These are phyloP conservation scores for Wickerhamiella nectarea DNA, from an alignment of 805 yeast genomes.

Conservation along the genomic window DNA sequence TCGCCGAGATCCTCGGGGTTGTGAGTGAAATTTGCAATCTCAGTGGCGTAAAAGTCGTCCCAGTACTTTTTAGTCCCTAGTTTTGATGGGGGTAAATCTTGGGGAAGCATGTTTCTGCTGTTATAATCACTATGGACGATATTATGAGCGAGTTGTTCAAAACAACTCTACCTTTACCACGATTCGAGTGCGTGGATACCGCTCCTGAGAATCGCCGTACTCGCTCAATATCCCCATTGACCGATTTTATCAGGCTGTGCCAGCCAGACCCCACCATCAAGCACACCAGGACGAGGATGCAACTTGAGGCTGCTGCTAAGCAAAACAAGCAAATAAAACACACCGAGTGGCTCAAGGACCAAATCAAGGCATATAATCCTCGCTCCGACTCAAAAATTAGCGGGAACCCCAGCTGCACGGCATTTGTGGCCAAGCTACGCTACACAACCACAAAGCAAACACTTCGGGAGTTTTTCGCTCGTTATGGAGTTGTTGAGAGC, in stretches of 20 bases:
- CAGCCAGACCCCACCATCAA: constrained; percentile 4
- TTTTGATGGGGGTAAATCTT: constrained; percentile 54
- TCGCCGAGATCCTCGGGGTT: constrained; percentile 86
- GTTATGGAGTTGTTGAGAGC: constrained; percentile 59
- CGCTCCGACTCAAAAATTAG: constrained; percentile 39
- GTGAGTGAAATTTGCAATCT: constrained; percentile 52
- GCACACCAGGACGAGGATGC: neutral
- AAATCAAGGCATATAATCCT: constrained; percentile 37
- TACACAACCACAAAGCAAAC: constrained; percentile 56
- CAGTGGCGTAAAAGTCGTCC: constrained; percentile 74
- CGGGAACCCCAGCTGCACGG: constrained; percentile 66
- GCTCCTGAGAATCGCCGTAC: neutral
- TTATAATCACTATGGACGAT: neutral
- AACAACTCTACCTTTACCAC: neutral
- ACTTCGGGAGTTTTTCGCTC: constrained; percentile 43
- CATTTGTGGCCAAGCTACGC: constrained; percentile 62
- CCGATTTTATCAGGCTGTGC: neutral
- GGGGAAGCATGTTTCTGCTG: constrained; percentile 1
- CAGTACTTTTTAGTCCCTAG: constrained; percentile 84
- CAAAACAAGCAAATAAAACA: neutral
- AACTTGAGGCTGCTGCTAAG: neutral
- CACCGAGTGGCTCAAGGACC: neutral
- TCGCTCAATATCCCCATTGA: neutral
- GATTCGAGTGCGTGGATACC: neutral
- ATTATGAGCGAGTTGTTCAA: neutral